phyloP scores from a whole-genome alignment of 208 protist species.

The Leishmania tropica region DNA sequence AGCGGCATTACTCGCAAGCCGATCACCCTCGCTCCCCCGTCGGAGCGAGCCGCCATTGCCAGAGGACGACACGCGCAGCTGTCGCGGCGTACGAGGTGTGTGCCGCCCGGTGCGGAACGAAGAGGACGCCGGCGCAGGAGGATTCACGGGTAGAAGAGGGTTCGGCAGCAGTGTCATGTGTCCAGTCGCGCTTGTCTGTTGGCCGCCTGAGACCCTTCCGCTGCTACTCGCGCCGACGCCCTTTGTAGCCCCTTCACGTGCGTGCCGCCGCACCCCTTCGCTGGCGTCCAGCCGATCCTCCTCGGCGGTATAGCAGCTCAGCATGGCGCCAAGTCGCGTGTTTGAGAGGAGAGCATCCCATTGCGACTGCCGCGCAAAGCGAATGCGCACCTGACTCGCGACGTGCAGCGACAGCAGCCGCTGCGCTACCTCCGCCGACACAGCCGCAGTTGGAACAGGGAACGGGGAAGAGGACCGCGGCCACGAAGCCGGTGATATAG shows the following conservation, averaged over 20 bases:
- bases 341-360: constrained; percentile 21
- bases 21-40: neutral
- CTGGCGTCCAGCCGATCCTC: constrained; percentile 3
- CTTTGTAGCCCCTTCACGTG: neutral
- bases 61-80: neutral
- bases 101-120: constrained; percentile 6
- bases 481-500: neutral
- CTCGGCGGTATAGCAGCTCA: constrained; percentile 7
- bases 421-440: constrained; percentile 13
- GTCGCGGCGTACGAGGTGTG: constrained; percentile 13
- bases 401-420: constrained; percentile 17
- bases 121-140: neutral
- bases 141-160: neutral
- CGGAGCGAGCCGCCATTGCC: neutral
- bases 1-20: neutral
- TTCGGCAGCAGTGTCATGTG: neutral
- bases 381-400: neutral
- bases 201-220: neutral
- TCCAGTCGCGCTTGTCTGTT: neutral
- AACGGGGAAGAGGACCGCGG: neutral
- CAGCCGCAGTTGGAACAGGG: neutral
- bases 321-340: neutral
- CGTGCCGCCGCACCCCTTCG: constrained; percentile 9
- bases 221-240: neutral
- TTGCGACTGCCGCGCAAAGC: constrained; percentile 10